Conservation (phyloP, 1,284 basidiomycete species). For the Pseudozyma pruni region DNA sequence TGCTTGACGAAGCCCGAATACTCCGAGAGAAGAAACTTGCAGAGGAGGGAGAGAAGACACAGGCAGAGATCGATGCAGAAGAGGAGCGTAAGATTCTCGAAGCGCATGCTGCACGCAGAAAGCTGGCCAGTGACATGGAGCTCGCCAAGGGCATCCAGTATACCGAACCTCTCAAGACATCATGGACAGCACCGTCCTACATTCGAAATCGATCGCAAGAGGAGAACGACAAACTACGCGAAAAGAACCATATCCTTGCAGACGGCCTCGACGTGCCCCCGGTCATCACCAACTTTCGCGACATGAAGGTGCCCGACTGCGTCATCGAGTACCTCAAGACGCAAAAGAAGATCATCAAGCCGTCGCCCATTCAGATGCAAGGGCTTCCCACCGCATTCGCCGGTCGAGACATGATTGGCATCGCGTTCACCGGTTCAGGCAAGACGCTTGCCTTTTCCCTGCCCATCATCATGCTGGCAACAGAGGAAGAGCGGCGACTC, state of each 20-base stretch:
- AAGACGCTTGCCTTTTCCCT: conserved; percentile 70
- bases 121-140: conserved; percentile 90
- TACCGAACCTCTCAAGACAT: conserved; percentile 85
- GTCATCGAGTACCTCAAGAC: conserved; percentile 83
- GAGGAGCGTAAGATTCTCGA: conserved; percentile 88
- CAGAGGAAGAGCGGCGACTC: conserved; percentile 85
- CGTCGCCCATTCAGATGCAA: conserved; percentile 96
- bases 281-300: conserved; percentile 89
- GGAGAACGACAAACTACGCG: conserved; percentile 80
- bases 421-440: conserved; percentile 70
- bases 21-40: conserved; percentile 79
- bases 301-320: conserved; percentile 94
- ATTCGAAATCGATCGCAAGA: conserved; percentile 78
- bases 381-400: conserved; percentile 85
- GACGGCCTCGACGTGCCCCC: conserved; percentile 94
- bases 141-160: conserved; percentile 92
- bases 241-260: conserved; percentile 89
- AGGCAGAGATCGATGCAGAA: conserved; percentile 84
- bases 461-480: conserved; percentile 75
- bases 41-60: conserved; percentile 74
- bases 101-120: conserved; percentile 88
- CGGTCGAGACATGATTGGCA: conserved; percentile 70
- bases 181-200: conserved; percentile 88
- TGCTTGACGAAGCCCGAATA: conserved; percentile 69
- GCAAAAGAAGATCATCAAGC: conserved; percentile 81